A percentile compares a stretch with the other conserved stretches of the same genome.
phyloP scores from a whole-genome alignment of 306 rosid species.

The Pterocarpus macrocarpus region DNA sequence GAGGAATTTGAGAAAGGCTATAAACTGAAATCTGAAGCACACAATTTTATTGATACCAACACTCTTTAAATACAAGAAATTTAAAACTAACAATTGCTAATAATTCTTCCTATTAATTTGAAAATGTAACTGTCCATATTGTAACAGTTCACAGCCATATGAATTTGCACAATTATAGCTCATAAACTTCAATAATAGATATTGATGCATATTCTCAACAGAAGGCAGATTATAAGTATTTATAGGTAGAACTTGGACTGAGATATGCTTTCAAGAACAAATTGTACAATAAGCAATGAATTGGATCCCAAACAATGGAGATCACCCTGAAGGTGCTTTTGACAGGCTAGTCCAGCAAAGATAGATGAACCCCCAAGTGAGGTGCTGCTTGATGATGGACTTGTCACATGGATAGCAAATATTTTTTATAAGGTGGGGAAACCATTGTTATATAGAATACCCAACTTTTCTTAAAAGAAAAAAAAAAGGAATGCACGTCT shows the following conservation, averaged over 20 bases:
- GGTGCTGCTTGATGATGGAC: background rate
- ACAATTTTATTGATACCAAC: too few relatives aligned
- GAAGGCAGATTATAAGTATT: constrained; percentile 18
- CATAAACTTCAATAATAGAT: too few relatives aligned
- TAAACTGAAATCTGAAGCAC: too few relatives aligned
- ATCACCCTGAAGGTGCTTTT: constrained; percentile 28
- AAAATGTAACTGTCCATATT: too few relatives aligned
- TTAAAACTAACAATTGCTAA: too few relatives aligned
- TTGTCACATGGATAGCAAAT: background rate
- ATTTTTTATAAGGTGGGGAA: background rate
- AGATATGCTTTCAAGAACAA: background rate
- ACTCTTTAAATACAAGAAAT: too few relatives aligned
- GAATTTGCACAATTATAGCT: too few relatives aligned
- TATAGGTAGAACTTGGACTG: constrained; percentile 13
- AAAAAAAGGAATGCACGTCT: too few relatives aligned
- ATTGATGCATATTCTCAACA: too few relatives aligned
- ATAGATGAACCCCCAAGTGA: background rate
- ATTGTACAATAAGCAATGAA: constrained; percentile 2
- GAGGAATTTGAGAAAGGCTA: too few relatives aligned
- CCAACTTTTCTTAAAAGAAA: background rate
- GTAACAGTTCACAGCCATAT: too few relatives aligned
- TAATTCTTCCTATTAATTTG: too few relatives aligned
- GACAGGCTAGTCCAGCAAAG: constrained; percentile 46
- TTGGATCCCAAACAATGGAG: constrained; percentile 25
- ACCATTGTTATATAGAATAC: background rate